phyloP scores from a whole-genome alignment of 768 basidiomycete genomes.

The Tubosaeta brunneosetosa region DNA sequence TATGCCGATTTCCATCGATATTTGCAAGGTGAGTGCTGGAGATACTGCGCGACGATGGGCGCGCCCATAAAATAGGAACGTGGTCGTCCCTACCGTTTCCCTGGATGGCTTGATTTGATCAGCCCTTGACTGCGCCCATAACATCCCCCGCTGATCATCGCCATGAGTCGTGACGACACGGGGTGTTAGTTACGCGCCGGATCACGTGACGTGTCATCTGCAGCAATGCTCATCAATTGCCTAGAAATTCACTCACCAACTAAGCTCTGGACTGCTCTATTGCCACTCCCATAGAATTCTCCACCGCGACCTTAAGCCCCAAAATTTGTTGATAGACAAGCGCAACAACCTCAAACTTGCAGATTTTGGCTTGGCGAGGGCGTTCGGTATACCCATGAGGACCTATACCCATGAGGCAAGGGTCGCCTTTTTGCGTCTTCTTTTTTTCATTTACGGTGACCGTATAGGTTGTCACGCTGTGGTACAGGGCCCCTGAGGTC shows the following conservation, averaged over 20 bases:
- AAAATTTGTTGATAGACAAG: slow-evolving; percentile 91
- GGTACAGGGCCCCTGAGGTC: slow-evolving; percentile 99
- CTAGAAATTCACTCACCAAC: slow-evolving; percentile 95
- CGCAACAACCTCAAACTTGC: slow-evolving; percentile 90
- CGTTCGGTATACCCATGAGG: slow-evolving; percentile 96
- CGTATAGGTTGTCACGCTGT: slow-evolving; percentile 90
- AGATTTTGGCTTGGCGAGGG: slow-evolving; percentile 93
- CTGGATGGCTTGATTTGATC: slow-evolving; percentile 6
- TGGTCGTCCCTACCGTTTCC: slow-evolving; percentile 2
- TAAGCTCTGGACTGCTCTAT: slow-evolving; percentile 86
- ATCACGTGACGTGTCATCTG: slow-evolving; percentile 29
- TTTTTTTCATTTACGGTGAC: slow-evolving; percentile 8
- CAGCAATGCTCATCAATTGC: slow-evolving; percentile 6
- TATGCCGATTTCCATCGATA: slow-evolving; percentile 64
- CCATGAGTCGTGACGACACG: slow-evolving; percentile 18
- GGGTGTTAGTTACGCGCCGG: slow-evolving; percentile 17
- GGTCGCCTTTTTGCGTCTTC: slow-evolving; percentile 1
- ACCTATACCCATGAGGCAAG: slow-evolving; percentile 98
- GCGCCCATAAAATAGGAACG: slow-evolving; percentile 15
- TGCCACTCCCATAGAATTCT: slow-evolving; percentile 95
- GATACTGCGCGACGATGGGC: slow-evolving; percentile 14
- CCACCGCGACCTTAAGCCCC: slow-evolving; percentile 96
- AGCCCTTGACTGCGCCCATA: slow-evolving; percentile 2
- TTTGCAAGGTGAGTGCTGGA: slow-evolving; percentile 67
- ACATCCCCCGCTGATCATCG: slow-evolving; percentile 16